Evolutionary conservation across 352 stramenopile species (phyloP).

Genomic region (Globisporangium takayamanum): DNA sequence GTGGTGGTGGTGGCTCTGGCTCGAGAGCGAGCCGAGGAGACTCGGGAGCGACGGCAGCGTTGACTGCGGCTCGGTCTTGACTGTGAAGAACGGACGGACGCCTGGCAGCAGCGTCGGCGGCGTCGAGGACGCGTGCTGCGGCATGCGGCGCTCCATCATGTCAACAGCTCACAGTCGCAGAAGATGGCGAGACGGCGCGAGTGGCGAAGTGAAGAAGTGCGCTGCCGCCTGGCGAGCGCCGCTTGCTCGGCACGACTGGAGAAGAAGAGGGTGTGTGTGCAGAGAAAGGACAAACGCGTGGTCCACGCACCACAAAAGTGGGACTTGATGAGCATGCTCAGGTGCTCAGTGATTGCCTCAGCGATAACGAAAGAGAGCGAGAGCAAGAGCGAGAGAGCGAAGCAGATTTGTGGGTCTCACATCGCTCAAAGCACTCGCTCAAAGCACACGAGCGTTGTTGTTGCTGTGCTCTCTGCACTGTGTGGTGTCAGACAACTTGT

Average conservation of each 20-base stretch:
- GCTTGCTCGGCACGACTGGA: background rate
- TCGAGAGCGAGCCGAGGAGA: constrained; percentile 6
- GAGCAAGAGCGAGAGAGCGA: too few species aligned
- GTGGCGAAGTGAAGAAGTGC: constrained; percentile 5
- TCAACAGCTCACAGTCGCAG: too few species aligned
- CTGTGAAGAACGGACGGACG: constrained; percentile 9
- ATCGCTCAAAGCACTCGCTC: too few species aligned
- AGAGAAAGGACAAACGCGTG: too few species aligned
- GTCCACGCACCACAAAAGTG: too few species aligned
- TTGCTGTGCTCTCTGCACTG: too few species aligned
- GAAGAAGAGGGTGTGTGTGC: background rate
- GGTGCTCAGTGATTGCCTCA: too few species aligned
- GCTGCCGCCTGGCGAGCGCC: background rate
- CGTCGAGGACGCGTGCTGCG: background rate
- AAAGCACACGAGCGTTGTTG: too few species aligned
- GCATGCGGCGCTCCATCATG: constrained; percentile 9
- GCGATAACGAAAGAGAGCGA: too few species aligned
- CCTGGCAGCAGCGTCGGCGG: constrained; percentile 2
- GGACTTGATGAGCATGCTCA: too few species aligned
- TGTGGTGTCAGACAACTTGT: too few species aligned
- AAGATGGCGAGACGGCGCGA: background rate
- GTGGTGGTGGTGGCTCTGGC: background rate
- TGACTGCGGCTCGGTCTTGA: constrained; percentile 10
- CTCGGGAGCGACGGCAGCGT: constrained; percentile 13
- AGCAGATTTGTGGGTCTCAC: too few species aligned